phyloP scores from a whole-genome alignment of 352 stramenopile genomes.

The Pythium angustatum region DNA sequence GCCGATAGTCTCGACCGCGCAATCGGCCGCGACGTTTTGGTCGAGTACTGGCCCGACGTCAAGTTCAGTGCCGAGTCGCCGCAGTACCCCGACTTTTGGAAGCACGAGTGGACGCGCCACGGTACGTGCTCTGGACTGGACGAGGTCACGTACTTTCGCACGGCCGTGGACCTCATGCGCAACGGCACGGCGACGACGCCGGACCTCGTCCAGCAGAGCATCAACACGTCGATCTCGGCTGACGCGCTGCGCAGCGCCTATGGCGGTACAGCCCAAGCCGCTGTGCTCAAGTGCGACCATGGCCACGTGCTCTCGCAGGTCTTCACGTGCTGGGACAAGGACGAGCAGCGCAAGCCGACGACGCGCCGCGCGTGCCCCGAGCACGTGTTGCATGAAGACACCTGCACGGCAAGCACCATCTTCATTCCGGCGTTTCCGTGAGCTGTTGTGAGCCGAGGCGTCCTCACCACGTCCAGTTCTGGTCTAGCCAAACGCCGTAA shows the following conservation, averaged over 20 bases:
- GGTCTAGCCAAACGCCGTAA: background rate
- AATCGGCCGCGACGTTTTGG: constrained; percentile 71
- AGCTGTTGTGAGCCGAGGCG: no score
- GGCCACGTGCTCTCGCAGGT: constrained; percentile 65
- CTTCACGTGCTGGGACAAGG: constrained; percentile 82
- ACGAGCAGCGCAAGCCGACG: constrained; percentile 52
- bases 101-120: constrained; percentile 93
- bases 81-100: constrained; percentile 88
- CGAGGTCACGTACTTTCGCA: constrained; percentile 85
- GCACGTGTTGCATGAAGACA: constrained; percentile 75
- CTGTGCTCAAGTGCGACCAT: constrained; percentile 44
- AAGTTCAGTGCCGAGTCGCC: constrained; percentile 56
- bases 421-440: constrained; percentile 58
- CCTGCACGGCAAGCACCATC: constrained; percentile 50
- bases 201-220: constrained; percentile 55
- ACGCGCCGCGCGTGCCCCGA: constrained; percentile 49
- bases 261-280: constrained; percentile 25
- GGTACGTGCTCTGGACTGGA: constrained; percentile 90
- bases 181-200: constrained; percentile 74
- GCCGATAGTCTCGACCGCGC: constrained; percentile 49
- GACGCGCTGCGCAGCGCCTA: constrained; percentile 44
- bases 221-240: constrained; percentile 51
- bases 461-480: no score
- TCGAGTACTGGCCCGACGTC: constrained; percentile 88
- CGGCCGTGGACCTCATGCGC: constrained; percentile 76